These are phyloP conservation scores for Trichoderma sp. DNA, from an alignment of 2,329 filamentous ascomycete genomes.

Conservation along the genomic window DNA sequence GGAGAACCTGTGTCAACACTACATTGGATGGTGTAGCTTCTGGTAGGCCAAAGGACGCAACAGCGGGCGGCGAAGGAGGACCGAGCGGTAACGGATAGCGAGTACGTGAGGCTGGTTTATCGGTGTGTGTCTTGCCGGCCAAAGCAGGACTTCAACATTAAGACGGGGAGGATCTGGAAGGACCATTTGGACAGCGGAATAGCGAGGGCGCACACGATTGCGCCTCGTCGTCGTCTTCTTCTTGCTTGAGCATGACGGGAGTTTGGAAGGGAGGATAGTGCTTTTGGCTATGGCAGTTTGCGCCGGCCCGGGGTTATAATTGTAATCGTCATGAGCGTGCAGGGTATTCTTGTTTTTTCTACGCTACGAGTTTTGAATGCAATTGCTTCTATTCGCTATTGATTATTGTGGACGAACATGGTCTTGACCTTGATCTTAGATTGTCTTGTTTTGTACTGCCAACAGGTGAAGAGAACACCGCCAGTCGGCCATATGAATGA, in stretches of 20 bases:
- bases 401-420: not conserved
- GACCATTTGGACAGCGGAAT: constrained; percentile 11
- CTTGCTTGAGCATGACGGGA: constrained; percentile 13
- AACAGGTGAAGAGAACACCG: too few species aligned
- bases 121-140: not conserved
- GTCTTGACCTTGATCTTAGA: too few species aligned
- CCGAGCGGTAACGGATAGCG: constrained; percentile 4
- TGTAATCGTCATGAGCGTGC: constrained; percentile 27
- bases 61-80: not conserved
- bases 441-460: too few species aligned
- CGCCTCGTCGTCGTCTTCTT: constrained; percentile 4
- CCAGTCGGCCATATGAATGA: too few species aligned
- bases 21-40: constrained; percentile 98
- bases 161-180: not conserved
- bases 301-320: constrained; percentile 24
- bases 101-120: not conserved
- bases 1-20: constrained; percentile 98
- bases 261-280: constrained; percentile 19
- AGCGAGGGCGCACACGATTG: not conserved
- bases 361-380: constrained; percentile 1
- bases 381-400: not conserved
- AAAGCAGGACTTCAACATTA: not conserved
- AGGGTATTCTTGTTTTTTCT: constrained; percentile 14
- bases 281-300: constrained; percentile 29
- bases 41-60: constrained; percentile 60